phyloP scores from a whole-genome alignment of 73 alveolate species.

The Tetrahymena thermophila region DNA sequence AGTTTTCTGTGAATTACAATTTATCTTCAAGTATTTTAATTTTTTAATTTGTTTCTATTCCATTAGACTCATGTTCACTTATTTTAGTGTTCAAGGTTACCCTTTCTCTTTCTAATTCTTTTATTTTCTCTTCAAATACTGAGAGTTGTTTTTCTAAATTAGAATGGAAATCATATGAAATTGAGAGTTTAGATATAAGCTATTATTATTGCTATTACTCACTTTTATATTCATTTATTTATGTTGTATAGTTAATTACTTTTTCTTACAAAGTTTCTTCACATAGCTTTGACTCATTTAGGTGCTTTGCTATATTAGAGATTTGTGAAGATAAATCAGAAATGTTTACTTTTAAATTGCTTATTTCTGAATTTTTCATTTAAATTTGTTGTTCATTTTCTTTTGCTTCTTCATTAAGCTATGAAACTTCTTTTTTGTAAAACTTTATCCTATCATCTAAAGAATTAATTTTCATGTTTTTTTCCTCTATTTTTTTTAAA shows the following conservation, averaged over 20 bases:
- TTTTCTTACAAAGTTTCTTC: background rate
- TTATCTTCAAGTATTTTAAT: background rate
- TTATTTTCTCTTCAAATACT: background rate
- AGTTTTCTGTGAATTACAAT: background rate
- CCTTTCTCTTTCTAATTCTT: background rate
- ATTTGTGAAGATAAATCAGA: background rate
- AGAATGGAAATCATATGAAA: background rate
- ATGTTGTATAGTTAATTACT: background rate
- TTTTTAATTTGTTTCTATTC: background rate
- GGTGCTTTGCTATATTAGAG: background rate
- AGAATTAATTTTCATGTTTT: background rate
- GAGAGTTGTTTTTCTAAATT: background rate
- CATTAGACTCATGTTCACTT: background rate
- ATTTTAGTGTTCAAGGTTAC: background rate
- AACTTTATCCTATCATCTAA: background rate
- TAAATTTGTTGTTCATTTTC: background rate
- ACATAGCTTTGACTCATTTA: background rate
- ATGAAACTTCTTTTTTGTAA: background rate
- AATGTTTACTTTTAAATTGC: background rate
- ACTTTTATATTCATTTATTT: background rate
- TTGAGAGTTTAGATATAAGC: background rate
- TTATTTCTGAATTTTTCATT: background rate
- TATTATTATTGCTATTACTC: background rate
- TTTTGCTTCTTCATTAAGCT: background rate
- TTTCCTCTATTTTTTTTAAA: background rate